Evolutionary conservation across 352 stramenopile genomes (phyloP).

Genomic region (Blastocystis hominis): DNA sequence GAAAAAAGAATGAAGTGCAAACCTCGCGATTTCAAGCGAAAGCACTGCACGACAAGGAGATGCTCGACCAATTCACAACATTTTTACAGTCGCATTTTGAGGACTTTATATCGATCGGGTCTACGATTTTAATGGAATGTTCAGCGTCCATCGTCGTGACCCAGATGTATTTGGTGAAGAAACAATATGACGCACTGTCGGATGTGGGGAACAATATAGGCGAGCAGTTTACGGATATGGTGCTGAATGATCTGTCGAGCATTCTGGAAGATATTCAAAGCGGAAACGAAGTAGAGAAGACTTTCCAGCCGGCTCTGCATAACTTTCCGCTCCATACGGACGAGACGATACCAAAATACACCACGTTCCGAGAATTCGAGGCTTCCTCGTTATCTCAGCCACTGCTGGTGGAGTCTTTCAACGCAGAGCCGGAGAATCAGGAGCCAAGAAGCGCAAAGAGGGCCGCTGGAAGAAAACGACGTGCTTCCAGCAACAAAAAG

Average conservation of each 20-base stretch:
- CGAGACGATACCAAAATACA: not conserved
- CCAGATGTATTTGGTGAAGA: slow-evolving; percentile 28
- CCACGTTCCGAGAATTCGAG: not conserved
- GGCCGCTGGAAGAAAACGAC: too few relatives aligned
- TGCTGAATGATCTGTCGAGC: not conserved
- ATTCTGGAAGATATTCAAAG: not conserved
- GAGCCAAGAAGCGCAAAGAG: too few relatives aligned
- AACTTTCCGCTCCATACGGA: not conserved
- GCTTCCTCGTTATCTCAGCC: not conserved
- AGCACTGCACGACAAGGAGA: slow-evolving; percentile 10
- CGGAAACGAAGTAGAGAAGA: slow-evolving; percentile 4
- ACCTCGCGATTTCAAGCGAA: not conserved
- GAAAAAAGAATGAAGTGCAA: not conserved
- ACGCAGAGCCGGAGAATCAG: too few relatives aligned
- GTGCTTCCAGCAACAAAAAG: not conserved
- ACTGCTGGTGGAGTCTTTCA: not conserved
- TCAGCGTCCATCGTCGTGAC: not conserved
- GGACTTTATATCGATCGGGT: not conserved
- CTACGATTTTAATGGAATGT: not conserved
- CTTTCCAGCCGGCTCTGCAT: not conserved
- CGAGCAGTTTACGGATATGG: not conserved
- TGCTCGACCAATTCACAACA: not conserved
- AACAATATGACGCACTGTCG: not conserved
- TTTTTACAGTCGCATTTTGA: not conserved
- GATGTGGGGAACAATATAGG: slow-evolving; percentile 1